These are phyloP conservation scores for Colletotrichum agaves DNA, from an alignment of 2,329 filamentous ascomycete species.

Conservation along the genomic window DNA sequence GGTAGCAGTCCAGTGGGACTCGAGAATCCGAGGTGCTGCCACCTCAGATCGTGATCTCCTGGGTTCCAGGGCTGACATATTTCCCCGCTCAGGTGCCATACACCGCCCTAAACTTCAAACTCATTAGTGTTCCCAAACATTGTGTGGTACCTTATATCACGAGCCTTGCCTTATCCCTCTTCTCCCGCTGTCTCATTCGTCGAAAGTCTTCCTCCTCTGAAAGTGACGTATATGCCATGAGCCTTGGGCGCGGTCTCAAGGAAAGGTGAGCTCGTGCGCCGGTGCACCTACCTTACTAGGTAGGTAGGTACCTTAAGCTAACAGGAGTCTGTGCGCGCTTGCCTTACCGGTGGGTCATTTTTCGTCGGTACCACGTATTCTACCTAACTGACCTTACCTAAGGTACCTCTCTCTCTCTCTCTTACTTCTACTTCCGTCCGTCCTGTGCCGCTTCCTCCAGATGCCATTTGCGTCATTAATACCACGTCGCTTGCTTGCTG, in stretches of 20 bases:
- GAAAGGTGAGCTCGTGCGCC: not conserved
- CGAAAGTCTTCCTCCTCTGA: not conserved
- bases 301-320: not conserved
- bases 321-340: slow-evolving; percentile 14
- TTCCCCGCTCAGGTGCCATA: not conserved
- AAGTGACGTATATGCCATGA: slow-evolving; percentile 11
- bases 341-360: not conserved
- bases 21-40: not conserved
- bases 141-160: not conserved
- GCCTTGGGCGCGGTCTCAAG: too few relatives aligned
- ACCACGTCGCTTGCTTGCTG: not conserved
- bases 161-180: not conserved
- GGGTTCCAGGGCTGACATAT: not conserved
- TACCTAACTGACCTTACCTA: not conserved
- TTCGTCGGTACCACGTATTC: not conserved
- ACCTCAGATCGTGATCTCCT: slow-evolving; percentile 15
- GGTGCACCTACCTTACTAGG: slow-evolving; percentile 7
- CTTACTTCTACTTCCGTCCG: too few relatives aligned
- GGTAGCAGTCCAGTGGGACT: not conserved
- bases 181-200: not conserved
- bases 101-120: slow-evolving; percentile 3
- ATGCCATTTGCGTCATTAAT: slow-evolving; percentile 17
- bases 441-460: slow-evolving; percentile 1
- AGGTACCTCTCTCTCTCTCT: not conserved
- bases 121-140: slow-evolving; percentile 2